Base-by-base conservation (phyloP, 192 early-diverging fungal genomes). In the Coemansia sp. region DNA sequence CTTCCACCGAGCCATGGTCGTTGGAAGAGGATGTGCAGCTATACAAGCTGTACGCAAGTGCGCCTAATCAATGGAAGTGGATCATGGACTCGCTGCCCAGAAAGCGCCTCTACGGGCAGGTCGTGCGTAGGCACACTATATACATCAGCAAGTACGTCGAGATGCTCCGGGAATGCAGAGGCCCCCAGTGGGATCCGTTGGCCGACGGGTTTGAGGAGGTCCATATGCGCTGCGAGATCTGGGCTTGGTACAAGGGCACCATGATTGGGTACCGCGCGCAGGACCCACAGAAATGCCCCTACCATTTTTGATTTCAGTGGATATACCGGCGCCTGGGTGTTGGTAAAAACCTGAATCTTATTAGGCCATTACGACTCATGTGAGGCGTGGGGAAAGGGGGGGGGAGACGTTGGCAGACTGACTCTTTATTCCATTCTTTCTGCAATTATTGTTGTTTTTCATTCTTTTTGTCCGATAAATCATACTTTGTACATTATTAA, bases 221-320 rank as follows among this genome's bases (percentile, higher is more conserved):
- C 13, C 78, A 81, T 50, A 55, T 60, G 62, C 60, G 78, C 0
- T 81, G 78, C n/a, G 78, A 81, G 63, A 56, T 81, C 9, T 32
- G 11, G 5, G 58, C 73, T 0, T 81, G 78, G 78, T 69, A 66
- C 56, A 11, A 8, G 34, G 65, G 48, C 6, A 9, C 13, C 2
- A n/a, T 54, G 1, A 59, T 62, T n/a, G 78, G 78, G 11, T 81
- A 81, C 52, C 57, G 78, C 0, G 29, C 59, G 0, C 14, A 65
- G 17, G 77, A 80, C 17, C 66, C 65, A 9, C 52, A 62, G 46
- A 23, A 25, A 5, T 66, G 69, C n/a, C 78, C 73, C 19, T 59
- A 66, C 33, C 33, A 60, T 75, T 25, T 5, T 75, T 42, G 72
- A 79, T 50, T 34, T 79, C 19, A 74, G 64, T 2, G 76, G 70